Evolutionary conservation across 176 grass and related monocot genomes (phyloP).

Genomic region (Cymbopogon citratus): DNA sequence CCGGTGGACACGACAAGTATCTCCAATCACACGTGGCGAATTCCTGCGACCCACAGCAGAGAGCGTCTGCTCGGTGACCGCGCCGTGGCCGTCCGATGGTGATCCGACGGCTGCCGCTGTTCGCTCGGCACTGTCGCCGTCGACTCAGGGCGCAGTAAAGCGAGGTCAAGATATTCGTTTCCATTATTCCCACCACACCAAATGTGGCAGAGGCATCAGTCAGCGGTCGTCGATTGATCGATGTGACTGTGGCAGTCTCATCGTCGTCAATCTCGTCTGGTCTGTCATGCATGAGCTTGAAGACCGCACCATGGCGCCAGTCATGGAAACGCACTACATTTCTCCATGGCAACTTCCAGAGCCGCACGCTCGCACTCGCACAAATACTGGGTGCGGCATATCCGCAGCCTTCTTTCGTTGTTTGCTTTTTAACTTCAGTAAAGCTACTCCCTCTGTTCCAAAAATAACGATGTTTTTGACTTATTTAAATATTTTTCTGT

Average conservation of each 20-base stretch:
- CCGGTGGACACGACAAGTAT: background rate
- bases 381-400: background rate
- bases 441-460: too few species aligned
- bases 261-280: background rate
- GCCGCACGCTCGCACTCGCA: background rate
- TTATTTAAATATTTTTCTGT: too few species aligned
- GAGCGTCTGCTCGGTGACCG: background rate
- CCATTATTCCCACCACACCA: background rate
- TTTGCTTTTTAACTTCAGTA: background rate
- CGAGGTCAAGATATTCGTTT: conserved; percentile 26
- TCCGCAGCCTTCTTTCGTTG: background rate
- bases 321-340: background rate
- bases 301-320: background rate
- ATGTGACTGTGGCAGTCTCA: too few species aligned
- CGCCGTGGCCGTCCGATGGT: background rate
- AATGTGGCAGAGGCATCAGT: too few species aligned
- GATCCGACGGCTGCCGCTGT: background rate
- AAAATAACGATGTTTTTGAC: too few species aligned
- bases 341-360: background rate
- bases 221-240: background rate
- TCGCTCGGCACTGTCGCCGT: background rate
- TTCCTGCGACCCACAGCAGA: background rate
- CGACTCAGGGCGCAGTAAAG: background rate
- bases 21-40: background rate
- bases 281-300: background rate